Percentiles rank a stretch among this genome's conserved stretches.
phyloP scores from a whole-genome alignment of 1,284 basidiomycete species.

The Ceratobasidium sp. region DNA sequence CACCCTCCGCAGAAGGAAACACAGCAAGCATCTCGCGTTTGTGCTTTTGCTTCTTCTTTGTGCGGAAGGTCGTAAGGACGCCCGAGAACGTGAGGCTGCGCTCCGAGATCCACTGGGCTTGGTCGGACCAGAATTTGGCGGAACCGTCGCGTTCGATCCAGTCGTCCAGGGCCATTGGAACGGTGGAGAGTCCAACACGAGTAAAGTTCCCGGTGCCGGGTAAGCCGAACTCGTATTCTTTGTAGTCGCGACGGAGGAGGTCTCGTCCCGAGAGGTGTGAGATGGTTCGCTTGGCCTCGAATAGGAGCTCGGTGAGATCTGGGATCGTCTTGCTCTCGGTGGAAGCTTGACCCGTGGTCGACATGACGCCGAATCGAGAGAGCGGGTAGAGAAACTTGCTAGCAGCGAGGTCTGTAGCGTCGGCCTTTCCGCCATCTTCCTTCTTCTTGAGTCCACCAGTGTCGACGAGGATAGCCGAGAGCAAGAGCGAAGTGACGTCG shows the following conservation, averaged over 20 bases:
- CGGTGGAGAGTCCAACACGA: slow-evolving; percentile 77
- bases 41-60: slow-evolving; percentile 61
- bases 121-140: slow-evolving; percentile 60
- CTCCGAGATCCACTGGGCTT: slow-evolving; percentile 73
- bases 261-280: slow-evolving; percentile 76
- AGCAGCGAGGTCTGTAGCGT: slow-evolving; percentile 68
- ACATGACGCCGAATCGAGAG: slow-evolving; percentile 58
- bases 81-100: slow-evolving; percentile 74
- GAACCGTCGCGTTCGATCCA: slow-evolving; percentile 60
- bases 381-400: slow-evolving; percentile 64
- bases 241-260: slow-evolving; percentile 91
- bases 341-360: neutral
- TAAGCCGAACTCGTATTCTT: slow-evolving; percentile 75
- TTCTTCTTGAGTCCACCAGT: slow-evolving; percentile 74
- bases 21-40: slow-evolving; percentile 77
- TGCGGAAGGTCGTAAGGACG: slow-evolving; percentile 72
- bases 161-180: slow-evolving; percentile 73
- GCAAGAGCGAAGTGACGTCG: slow-evolving; percentile 71
- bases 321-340: slow-evolving; percentile 47
- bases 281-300: slow-evolving; percentile 73
- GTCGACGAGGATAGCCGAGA: slow-evolving; percentile 84
- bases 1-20: slow-evolving; percentile 56
- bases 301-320: slow-evolving; percentile 64
- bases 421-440: slow-evolving; percentile 74
- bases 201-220: slow-evolving; percentile 56